phyloP scores from a whole-genome alignment of 768 basidiomycete genomes.

The Termitomyces sp. region DNA sequence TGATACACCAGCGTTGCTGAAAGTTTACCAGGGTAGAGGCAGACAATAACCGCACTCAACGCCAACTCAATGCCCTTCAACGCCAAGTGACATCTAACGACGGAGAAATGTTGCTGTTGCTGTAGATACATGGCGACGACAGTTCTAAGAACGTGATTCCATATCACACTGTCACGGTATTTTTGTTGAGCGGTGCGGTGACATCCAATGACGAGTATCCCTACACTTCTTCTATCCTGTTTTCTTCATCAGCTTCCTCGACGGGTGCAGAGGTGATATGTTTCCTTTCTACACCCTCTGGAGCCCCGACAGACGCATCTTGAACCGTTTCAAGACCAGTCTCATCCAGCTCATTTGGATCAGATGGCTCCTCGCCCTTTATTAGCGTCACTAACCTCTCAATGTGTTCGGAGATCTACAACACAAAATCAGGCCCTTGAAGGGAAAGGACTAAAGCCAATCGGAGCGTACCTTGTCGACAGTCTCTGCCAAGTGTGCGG shows the following conservation, averaged over 20 bases:
- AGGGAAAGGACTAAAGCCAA: not conserved
- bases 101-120: too few relatives aligned
- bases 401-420: constrained; percentile 80
- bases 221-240: constrained; percentile 74
- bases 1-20: too few relatives aligned
- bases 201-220: too few relatives aligned
- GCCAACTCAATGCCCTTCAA: too few relatives aligned
- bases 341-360: constrained; percentile 33
- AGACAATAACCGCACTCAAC: too few relatives aligned
- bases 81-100: too few relatives aligned
- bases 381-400: constrained; percentile 87
- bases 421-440: not conserved
- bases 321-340: constrained; percentile 16
- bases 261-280: constrained; percentile 17
- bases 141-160: too few relatives aligned
- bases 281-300: constrained; percentile 4
- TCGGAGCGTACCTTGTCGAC: constrained; percentile 63
- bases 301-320: constrained; percentile 19
- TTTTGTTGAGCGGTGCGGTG: not conserved
- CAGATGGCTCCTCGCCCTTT: constrained; percentile 69
- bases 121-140: too few relatives aligned
- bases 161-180: too few relatives aligned
- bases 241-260: constrained; percentile 62
- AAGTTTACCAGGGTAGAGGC: too few relatives aligned
- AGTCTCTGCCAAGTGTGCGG: constrained; percentile 72